These are phyloP conservation scores for Aspergillus aculeatus DNA, from an alignment of 2,329 filamentous ascomycete species.

Conservation along the genomic window DNA sequence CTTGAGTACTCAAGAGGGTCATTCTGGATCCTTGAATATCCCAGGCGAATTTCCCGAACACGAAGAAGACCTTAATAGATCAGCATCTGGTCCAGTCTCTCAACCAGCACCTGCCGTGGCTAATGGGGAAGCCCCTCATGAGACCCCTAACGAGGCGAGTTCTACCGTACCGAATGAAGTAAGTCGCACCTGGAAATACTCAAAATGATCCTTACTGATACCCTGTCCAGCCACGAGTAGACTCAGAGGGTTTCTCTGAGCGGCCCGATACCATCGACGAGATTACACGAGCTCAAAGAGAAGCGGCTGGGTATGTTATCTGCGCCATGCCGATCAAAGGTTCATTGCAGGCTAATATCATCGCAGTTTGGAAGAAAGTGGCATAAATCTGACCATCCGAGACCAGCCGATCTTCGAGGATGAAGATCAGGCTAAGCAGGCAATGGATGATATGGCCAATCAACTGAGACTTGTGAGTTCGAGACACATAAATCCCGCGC, in stretches of 20 bases:
- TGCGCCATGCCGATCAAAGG: background rate
- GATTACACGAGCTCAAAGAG: slow-evolving; percentile 45
- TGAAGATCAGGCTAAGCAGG: slow-evolving; percentile 49
- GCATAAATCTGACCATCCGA: slow-evolving; percentile 49
- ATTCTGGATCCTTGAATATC: slow-evolving; percentile 22
- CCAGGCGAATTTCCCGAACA: slow-evolving; percentile 29
- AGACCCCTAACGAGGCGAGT: slow-evolving; percentile 15
- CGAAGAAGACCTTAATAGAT: slow-evolving; percentile 17
- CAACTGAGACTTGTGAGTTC: slow-evolving; percentile 46
- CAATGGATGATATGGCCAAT: slow-evolving; percentile 50
- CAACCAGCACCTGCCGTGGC: slow-evolving; percentile 21
- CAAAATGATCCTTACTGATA: slow-evolving; percentile 10
- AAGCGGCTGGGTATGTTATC: slow-evolving; percentile 40
- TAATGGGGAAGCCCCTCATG: slow-evolving; percentile 29
- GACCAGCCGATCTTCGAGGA: slow-evolving; percentile 52
- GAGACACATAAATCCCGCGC: background rate
- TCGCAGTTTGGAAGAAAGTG: slow-evolving; percentile 42
- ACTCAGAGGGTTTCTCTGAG: slow-evolving; percentile 43
- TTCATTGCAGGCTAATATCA: slow-evolving; percentile 17
- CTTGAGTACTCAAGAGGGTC: slow-evolving; percentile 26
- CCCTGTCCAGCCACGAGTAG: slow-evolving; percentile 28
- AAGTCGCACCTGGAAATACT: slow-evolving; percentile 3
- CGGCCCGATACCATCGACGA: slow-evolving; percentile 45
- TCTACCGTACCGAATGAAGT: slow-evolving; percentile 26
- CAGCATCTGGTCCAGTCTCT: slow-evolving; percentile 22